Base-by-base conservation (phyloP, 306 rosid genomes). In the Lupinus albus region DNA sequence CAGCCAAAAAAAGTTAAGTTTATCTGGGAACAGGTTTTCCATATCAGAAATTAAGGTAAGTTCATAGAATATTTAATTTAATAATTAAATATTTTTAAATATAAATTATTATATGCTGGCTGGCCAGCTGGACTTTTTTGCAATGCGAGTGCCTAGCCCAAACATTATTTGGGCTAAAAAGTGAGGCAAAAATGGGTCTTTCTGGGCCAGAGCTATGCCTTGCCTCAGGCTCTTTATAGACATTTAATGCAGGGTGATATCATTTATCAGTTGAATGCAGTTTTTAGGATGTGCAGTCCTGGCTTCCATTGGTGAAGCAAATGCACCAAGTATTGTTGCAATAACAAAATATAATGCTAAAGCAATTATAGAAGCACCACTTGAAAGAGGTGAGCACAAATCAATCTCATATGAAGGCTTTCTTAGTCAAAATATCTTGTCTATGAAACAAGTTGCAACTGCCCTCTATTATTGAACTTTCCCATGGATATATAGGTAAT, bases 161-260 rank as follows among this genome's bases (percentile, higher is more conserved):
- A 68, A 50, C 50, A 30, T 9, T 48, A 28, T 28, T 64, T 30
- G 2, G 51, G 52, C 4, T 51, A 53, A 68, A 42, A 28, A 38
- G 12, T 41, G 30, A 55, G 17, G 33, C n/a, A 57, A 14, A 45
- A 57, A 56, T 56, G 3, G 6, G 10, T 14, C 20, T 13, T 64
- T 42, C 25, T 6, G 13, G 32, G 48, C 20, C 18, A 56, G 35
- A 32, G 46, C 14, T 28, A 47, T 32, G 18, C 17, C 35, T 57
- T 17, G 30, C 36, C 33, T 30, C 12, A 0, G 46, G 21, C 21
- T 14, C 9, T 15, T 46, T 58, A 59, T 58, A 18, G 21, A 35
- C 47, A 36, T 71, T 20, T 47, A 18, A 42, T 61, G 33, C 36
- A 70, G 15, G 13, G 74, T 67, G 28, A 50, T 46, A 38, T 44